Evolutionary conservation across 148 eudicot species (phyloP), one percentile per base, ranked within the genome.

Genomic region (Limonium bicolor): DNA sequence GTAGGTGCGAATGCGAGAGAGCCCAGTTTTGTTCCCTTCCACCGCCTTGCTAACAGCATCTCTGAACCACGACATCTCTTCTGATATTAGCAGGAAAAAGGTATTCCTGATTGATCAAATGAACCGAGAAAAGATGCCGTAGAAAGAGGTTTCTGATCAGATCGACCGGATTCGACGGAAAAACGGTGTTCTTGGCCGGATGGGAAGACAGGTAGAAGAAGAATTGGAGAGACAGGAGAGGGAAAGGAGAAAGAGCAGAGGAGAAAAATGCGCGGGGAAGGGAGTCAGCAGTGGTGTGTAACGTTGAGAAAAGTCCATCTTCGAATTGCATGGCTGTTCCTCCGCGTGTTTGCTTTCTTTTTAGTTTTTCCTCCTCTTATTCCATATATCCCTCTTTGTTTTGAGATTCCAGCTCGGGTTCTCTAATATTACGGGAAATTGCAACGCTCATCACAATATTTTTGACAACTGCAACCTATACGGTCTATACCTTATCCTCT

Each of bases 51-150:
- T 36, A 51, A 74, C 82, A 12, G 74, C 69, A 14, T 74, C 67
- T 55, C 66, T 55, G 5, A 77, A 4, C 93, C 93, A 82, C 59
- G 93, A 71, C 82, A 66, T 64, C 26, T 20, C 18, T 53, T 14
- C 51, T 17, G 11, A 16, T 22, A 22, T 22, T 23, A 15, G 27
- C 15, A 22, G 6, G n/a, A 3, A 3, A 11, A 23, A n/a, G 21
- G 4, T 6, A n/a, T 2, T 19, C 16, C 38, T 35, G 13, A n/a
- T 19, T 35, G 16, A 35, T 3, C 12, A 12, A 29, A 35, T n/a
- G 18, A 16, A 10, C 42, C n/a, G 12, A n/a, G 12, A 7, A 29
- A 29, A 8, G 33, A 17, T 18, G 22, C 39, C 39, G 7, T 4
- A 37, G 20, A 37, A 13, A 0, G 9, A 2, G 7, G 19, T 15